These are phyloP conservation scores for Lactarius deliciosus DNA, from an alignment of 768 basidiomycete species.

Conservation along the genomic window DNA sequence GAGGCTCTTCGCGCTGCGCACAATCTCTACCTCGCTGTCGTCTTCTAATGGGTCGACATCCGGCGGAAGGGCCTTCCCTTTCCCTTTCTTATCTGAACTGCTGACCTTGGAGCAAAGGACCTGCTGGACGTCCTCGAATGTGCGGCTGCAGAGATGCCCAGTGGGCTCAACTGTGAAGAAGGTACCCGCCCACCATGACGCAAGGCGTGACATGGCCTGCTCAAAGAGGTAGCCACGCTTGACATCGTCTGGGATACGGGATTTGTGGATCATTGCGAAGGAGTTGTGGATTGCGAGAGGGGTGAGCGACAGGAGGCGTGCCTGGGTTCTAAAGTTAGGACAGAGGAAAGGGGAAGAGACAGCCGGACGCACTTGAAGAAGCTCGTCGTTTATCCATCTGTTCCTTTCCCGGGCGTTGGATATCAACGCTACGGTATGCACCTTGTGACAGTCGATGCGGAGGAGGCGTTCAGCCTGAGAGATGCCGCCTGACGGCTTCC, in stretches of 20 bases:
- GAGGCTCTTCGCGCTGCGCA: slow-evolving; percentile 78
- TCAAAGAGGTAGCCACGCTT: slow-evolving; percentile 90
- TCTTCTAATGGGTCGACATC: slow-evolving; percentile 37
- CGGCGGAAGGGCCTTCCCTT: slow-evolving; percentile 3
- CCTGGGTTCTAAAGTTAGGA: slow-evolving; percentile 47
- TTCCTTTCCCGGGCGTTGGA: slow-evolving; percentile 76
- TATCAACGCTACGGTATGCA: slow-evolving; percentile 83
- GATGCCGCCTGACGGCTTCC: slow-evolving; percentile 41
- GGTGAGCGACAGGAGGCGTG: slow-evolving; percentile 82
- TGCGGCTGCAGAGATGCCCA: slow-evolving; percentile 71
- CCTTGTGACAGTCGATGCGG: slow-evolving; percentile 82
- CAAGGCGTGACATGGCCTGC: slow-evolving; percentile 67
- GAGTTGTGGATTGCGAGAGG: slow-evolving; percentile 79
- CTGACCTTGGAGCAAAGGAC: slow-evolving; percentile 24
- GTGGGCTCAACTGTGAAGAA: slow-evolving; percentile 64
- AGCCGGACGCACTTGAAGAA: slow-evolving; percentile 67
- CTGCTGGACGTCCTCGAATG: slow-evolving; percentile 70
- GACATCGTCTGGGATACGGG: slow-evolving; percentile 73
- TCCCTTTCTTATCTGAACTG: slow-evolving; percentile 30
- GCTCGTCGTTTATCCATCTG: slow-evolving; percentile 74
- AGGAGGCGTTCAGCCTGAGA: slow-evolving; percentile 67
- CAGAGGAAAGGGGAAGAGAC: slow-evolving; percentile 6
- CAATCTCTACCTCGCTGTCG: slow-evolving; percentile 54
- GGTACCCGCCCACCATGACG: slow-evolving; percentile 78
- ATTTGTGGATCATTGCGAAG: slow-evolving; percentile 79